These are phyloP conservation scores for Boletus subparvulus DNA, from an alignment of 768 basidiomycete species.

Conservation along the genomic window DNA sequence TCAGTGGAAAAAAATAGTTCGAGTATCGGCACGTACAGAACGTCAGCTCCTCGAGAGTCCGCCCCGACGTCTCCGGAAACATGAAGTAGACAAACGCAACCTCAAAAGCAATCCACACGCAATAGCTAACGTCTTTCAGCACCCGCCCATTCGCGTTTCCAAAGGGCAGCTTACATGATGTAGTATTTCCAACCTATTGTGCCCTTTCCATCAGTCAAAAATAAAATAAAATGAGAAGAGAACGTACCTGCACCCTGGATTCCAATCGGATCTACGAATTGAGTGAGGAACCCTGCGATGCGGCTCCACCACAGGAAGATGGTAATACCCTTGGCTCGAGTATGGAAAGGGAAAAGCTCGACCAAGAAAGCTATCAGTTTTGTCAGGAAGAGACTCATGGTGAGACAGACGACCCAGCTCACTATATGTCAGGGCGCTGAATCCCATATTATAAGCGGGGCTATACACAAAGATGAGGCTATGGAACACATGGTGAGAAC, in stretches of 20 bases:
- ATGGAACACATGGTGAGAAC: background rate
- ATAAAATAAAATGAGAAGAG: background rate
- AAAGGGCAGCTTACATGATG: constrained; percentile 8
- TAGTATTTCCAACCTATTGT: constrained; percentile 16
- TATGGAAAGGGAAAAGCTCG: constrained; percentile 64
- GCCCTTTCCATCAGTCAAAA: background rate
- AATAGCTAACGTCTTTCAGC: constrained; percentile 13
- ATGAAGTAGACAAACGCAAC: constrained; percentile 15
- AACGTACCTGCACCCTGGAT: constrained; percentile 9
- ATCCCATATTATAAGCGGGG: background rate
- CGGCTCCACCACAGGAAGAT: constrained; percentile 60
- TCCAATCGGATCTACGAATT: constrained; percentile 20
- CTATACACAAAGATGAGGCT: background rate
- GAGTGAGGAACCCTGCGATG: constrained; percentile 16
- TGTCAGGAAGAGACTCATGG: background rate
- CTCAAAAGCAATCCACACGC: constrained; percentile 13
- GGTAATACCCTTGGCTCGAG: constrained; percentile 59
- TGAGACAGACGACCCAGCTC: background rate
- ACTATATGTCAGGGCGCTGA: background rate
- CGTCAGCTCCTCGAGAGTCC: constrained; percentile 18
- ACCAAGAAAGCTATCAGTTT: constrained; percentile 42
- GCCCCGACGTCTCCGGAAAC: constrained; percentile 24
- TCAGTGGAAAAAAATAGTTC: too few relatives aligned
- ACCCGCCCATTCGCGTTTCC: accelerated
- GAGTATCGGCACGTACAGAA: constrained; percentile 11